Base-by-base conservation (phyloP, 139 green algal species). In the Chlamydomonas sp. region DNA sequence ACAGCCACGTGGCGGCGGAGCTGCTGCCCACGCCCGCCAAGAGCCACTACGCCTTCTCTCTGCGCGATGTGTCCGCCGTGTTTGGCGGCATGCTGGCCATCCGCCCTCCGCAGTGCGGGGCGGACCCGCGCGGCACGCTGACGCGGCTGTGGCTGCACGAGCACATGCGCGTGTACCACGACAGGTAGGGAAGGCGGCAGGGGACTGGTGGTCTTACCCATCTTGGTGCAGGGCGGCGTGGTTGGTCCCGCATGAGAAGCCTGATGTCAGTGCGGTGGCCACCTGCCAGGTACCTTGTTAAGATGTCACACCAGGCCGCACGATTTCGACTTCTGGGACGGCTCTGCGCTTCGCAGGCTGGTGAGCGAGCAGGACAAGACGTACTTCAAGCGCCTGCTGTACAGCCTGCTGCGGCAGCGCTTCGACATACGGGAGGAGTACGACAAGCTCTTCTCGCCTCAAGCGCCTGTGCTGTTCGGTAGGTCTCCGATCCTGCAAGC, bases 21-120 rank as follows among this genome's bases (percentile, higher is more conserved):
- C 92, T 97, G 79, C 92, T 97, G 89, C 95, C 95, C 5, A 98
- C 96, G 12, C 96, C 96, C 17, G 86, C 92, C 20, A 94, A 93
- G 83, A 94, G 80, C 63, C 96, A 98, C 92, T 98, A 98, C 92
- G 95, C 92, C 2, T 98, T 98, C 94, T 97, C 95, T 86, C 91
- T 97, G 85, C 85, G 96, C 14, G 95, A 98, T 80, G 84, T 97
- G n/a, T 92, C 89, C 85, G 96, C 96, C 90, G 94, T 96, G 31
- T 93, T 97, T 74, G 94, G 96, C 89, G 95, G 95, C 57, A 71
- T 96, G 4, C 83, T 95, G n/a, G 89, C 89, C 79, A 91, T 97
- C 68, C 88, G 85, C 3, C 92, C 93, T 7, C 84, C 75, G 49
- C 83, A 95, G 59, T 96, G 93, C 91, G 81, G 85, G 5, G 73